Evolutionary conservation across 75 land plant genomes (phyloP), one percentile per base, ranked within the genome.

Genomic region (Pinus taeda): DNA sequence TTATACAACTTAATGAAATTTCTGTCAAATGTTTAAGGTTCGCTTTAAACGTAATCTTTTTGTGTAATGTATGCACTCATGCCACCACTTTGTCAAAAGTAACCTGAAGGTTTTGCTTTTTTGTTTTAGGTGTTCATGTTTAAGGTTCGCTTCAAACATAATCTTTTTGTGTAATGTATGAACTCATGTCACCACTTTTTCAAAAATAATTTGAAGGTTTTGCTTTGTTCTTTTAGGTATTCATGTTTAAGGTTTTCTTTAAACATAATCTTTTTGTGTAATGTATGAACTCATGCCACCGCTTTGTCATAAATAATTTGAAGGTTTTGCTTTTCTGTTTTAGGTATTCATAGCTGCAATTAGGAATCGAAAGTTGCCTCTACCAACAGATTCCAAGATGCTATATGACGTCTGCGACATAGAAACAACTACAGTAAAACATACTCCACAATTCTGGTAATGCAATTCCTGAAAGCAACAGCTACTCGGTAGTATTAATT

Each of bases 291-390:
- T 30, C 67, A 13, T 4, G 6, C 4, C 42, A 6, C 42, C 42
- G 4, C 42, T 39, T 4, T 39, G 42, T 39, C 5, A 4, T 0
- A 39, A 39, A 39, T 39, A 39, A 39, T 39, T 4, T 6, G 7
- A 33, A 33, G 33, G 33, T 33, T 26, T 26, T 26, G 45, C 6
- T 64, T 64, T 4, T 65, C 4, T 15, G 14, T 36, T 65, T 65
- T 14, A 65, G 69, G 69, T 65, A 3, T 24, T 64, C 30, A 36
- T 65, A 65, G 69, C 69, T 65, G 69, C 42, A 13, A 65, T 33
- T 4, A 26, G 42, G 33, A 65, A 65, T 36, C 42, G 69, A 65
- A 65, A 33, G 69, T 39, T 65, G 37, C 4, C 69, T 0, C 3
- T 65, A 17, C 69, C 65, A 2, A 7, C 33, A 24, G 65, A 62